These are phyloP conservation scores for Penicillium janthinellum DNA, from an alignment of 2,329 filamentous ascomycete genomes.

Conservation along the genomic window DNA sequence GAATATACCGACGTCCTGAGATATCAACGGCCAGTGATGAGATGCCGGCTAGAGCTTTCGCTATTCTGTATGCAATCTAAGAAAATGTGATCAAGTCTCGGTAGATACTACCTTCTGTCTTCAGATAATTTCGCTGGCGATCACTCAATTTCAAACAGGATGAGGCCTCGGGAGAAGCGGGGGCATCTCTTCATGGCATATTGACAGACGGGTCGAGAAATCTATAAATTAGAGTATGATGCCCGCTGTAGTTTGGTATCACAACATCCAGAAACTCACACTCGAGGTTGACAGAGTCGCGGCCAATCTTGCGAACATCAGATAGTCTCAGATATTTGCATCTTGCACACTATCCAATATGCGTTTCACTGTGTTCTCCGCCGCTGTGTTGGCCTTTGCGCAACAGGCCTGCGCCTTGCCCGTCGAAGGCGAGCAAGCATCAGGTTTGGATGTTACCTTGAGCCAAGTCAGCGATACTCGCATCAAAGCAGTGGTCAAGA, in stretches of 20 bases:
- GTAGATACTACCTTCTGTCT: conserved; percentile 21
- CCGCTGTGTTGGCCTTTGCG: conserved; percentile 25
- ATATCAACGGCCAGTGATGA: conserved; percentile 17
- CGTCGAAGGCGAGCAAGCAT: conserved; percentile 13
- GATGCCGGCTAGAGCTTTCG: neutral
- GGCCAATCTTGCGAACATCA: neutral
- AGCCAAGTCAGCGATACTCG: conserved; percentile 34
- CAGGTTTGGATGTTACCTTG: conserved; percentile 36
- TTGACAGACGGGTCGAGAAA: neutral
- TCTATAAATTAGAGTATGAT: conserved; percentile 12
- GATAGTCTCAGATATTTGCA: neutral
- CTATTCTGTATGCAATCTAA: neutral
- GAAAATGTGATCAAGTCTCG: neutral
- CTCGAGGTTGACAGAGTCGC: neutral
- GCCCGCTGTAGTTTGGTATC: neutral
- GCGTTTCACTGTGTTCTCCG: conserved; percentile 24
- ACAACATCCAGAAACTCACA: neutral
- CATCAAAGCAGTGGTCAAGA: conserved; percentile 41
- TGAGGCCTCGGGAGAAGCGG: neutral
- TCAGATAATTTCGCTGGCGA: conserved; percentile 8
- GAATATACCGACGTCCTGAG: neutral
- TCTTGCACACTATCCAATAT: conserved; percentile 17
- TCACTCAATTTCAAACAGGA: neutral
- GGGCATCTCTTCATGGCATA: neutral
- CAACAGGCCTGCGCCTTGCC: conserved; percentile 25